Evolutionary conservation across 345 rosid genomes (phyloP), one percentile per base, ranked within the genome.

Genomic region (Erysimum cheiranthoides): DNA sequence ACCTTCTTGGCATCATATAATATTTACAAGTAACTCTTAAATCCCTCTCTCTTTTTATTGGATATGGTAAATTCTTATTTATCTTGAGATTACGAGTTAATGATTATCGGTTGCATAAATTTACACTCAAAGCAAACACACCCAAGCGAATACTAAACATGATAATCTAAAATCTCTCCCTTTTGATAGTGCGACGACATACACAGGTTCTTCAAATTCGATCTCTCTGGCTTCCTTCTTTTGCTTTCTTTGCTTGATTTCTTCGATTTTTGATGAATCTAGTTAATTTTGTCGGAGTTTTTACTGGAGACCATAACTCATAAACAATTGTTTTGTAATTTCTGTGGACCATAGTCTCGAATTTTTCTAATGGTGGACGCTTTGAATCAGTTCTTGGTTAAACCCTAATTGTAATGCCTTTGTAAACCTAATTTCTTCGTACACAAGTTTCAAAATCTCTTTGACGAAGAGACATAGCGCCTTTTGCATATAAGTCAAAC

Each of bases 371-470:
- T 47, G 72, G 6, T 10, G 43, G 64, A n/a, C 25, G 16, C 32
- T 36, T 74, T 25, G n/a, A 17, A 31, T 31, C 34, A 52, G n/a
- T 67, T 18, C 60, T 34, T 39, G 5, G 30, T 38, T 38, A 2
- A 74, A 47, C 60, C 52, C 53, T 75, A 49, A 66, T 9, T 47
- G 61, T 13, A 53, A 17, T 42, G 2, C 16, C 31, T 75, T 74
- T 39, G 59, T 58, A 36, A 74, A 35, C 66, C 32, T 65, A 65
- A 73, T 51, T 4, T n/a, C 17, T 14, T 56, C 21, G 46, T 9
- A 63, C 78, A 14, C 73, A 75, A 38, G 78, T 74, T 74, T 66
- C 35, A 49, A 8, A 32, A 4, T 34, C 62, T 2, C 25, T n/a
- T 16, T 57, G 40, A 58, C 25, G 32, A 38, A 10, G 17, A 54